Base-by-base conservation (phyloP, 106 monocot genomes). In the Dendrobium huoshanense region DNA sequence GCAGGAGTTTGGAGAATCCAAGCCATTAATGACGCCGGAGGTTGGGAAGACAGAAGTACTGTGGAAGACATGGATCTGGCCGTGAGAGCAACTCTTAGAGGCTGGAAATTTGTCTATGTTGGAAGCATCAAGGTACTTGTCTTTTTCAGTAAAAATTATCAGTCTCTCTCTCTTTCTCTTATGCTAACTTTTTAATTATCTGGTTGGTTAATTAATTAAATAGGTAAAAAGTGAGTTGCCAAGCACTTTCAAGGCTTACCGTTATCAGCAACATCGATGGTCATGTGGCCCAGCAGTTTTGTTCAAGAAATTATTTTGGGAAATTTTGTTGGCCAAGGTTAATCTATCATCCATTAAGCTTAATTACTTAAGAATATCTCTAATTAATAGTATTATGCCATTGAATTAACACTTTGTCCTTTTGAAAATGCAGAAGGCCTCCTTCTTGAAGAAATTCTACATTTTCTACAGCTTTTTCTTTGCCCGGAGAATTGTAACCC, bases 231-330 rank as follows among this genome's bases (percentile, higher is more conserved):
- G 88, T 55, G 91, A 91, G 78, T 47, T 91, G 10, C 88, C 91
- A 25, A 91, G 91, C 79, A 86, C 88, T 22, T 91, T 86, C 70
- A 84, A 86, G 67, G 88, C 91, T 2, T 91, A 88, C 59, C 83
- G 91, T 9, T 82, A 68, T 76, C 91, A 91, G 64, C 91, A 91
- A 72, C 88, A 88, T 44, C 70, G 88, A 18, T 91, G 91, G 91
- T 86, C 88, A 33, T 91, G 88, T 43, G 91, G 91, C 0, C 91
- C 91, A 13, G 91, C 91, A 41, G 93, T 91, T 77, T 75, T 96
- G 40, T 96, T 93, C 76, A 91, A 83, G 75, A 93, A 96, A 86
- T 83, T 91, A 82, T 83, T 85, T n/a, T 48, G 80, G 22, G 89
- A 93, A 77, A 88, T 93, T 43, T 2, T 91, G 33, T 75, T 40